A percentile compares a stretch with the other conserved stretches of the same genome.
phyloP scores from a whole-genome alignment of 2,329 filamentous ascomycete genomes.

The Exophiala calicioides region DNA sequence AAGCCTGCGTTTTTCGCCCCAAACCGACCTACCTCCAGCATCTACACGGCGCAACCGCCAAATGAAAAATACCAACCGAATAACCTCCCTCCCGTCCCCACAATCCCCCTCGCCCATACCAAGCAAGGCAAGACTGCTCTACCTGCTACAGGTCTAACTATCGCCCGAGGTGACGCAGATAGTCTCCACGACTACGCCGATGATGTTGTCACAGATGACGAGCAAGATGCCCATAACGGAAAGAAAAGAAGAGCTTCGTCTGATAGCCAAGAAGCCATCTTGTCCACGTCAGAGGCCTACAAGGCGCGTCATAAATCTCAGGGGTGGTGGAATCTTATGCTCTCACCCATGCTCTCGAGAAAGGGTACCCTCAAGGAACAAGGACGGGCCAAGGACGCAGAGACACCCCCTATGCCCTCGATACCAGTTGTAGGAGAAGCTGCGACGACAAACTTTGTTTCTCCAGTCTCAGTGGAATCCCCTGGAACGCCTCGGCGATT shows the following conservation, averaged over 20 bases:
- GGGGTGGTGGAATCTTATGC: conserved; percentile 53
- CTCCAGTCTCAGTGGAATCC: conserved; percentile 36
- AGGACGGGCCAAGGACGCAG: conserved; percentile 19
- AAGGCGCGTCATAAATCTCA: conserved; percentile 44
- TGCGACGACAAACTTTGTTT: conserved; percentile 9
- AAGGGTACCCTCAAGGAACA: conserved; percentile 39
- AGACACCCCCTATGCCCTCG: conserved; percentile 20
- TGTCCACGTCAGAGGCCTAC: conserved; percentile 30
- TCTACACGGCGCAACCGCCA: conserved; percentile 44
- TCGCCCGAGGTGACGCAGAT: neutral
- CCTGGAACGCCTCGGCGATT: conserved; percentile 36
- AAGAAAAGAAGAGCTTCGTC: conserved; percentile 28
- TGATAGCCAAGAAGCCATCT: conserved; percentile 36
- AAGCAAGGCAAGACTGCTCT: neutral
- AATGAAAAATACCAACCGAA: conserved; percentile 17
- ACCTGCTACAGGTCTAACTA: conserved; percentile 7
- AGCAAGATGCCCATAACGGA: neutral
- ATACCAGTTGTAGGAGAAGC: conserved; percentile 6
- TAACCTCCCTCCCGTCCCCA: conserved; percentile 43
- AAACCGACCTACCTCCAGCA: conserved; percentile 41
- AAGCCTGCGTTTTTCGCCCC: conserved; percentile 19
- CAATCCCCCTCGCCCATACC: conserved; percentile 35
- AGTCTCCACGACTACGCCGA: neutral
- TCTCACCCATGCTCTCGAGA: conserved; percentile 46
- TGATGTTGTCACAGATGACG: conserved; percentile 5